Conservation (phyloP, 208 protist genomes). For the Giardia duodenalis region DNA sequence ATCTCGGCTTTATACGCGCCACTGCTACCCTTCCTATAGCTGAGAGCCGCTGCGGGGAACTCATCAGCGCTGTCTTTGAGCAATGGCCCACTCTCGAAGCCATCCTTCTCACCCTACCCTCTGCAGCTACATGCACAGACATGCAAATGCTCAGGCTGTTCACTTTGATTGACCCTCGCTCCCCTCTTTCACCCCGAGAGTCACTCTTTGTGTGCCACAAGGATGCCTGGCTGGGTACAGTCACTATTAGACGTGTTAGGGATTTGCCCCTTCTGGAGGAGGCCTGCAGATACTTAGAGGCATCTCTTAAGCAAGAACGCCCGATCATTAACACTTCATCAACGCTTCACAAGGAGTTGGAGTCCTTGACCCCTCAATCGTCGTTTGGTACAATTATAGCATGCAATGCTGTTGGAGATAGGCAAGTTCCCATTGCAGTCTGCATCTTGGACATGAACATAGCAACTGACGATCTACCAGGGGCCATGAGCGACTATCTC, state of each 20-base stretch:
- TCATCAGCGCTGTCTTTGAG: constrained; percentile 5
- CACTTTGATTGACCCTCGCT: constrained; percentile 7
- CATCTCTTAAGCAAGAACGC: background rate
- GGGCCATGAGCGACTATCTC: background rate
- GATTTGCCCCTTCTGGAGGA: background rate
- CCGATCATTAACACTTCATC: background rate
- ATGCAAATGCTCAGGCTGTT: constrained; percentile 25
- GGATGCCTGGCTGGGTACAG: background rate
- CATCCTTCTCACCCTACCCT: background rate
- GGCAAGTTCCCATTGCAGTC: background rate
- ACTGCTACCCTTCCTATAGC: background rate
- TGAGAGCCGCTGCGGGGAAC: background rate
- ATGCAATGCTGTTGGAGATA: background rate
- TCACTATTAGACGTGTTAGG: background rate
- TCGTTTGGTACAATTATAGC: background rate
- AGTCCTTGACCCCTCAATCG: background rate
- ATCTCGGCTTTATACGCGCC: constrained; percentile 10
- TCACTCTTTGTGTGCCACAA: constrained; percentile 16
- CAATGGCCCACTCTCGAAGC: constrained; percentile 16
- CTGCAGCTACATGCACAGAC: background rate
- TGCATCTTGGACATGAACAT: background rate
- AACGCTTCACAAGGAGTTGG: background rate
- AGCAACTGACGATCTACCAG: background rate
- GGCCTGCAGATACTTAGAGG: background rate
- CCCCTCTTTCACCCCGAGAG: background rate